Evolutionary conservation across 2,329 filamentous ascomycete species (phyloP).

Genomic region (Stachybotrys chlorohalonatus): DNA sequence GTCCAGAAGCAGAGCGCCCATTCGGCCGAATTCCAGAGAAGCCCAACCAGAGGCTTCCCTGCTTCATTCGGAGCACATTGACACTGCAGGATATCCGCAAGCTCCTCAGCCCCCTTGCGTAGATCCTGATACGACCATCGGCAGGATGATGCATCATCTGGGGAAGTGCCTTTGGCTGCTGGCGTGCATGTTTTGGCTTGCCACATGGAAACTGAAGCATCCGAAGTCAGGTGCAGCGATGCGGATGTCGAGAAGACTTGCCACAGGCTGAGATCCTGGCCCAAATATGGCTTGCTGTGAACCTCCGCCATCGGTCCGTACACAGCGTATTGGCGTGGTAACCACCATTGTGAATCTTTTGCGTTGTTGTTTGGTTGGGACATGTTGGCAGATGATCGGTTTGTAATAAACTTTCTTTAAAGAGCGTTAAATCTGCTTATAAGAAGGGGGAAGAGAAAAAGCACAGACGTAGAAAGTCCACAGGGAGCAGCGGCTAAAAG

Average conservation of each 20-base stretch:
- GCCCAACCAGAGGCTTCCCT: constrained; percentile 19
- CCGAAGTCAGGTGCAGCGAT: not conserved
- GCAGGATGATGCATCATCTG: constrained; percentile 2
- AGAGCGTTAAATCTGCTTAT: too few relatives aligned
- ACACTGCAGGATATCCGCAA: constrained; percentile 10
- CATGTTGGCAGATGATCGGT: too few relatives aligned
- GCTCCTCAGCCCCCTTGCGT: constrained; percentile 10
- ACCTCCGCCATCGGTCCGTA: too few relatives aligned
- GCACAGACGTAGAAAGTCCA: too few relatives aligned
- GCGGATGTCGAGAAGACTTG: not conserved
- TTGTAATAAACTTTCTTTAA: too few relatives aligned
- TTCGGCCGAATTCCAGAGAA: constrained; percentile 28
- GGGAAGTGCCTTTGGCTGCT: not conserved
- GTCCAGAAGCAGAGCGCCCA: constrained; percentile 29
- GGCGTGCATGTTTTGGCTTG: not conserved
- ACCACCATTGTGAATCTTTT: too few relatives aligned
- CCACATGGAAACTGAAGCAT: not conserved
- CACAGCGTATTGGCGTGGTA: too few relatives aligned
- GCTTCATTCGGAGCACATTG: constrained; percentile 13
- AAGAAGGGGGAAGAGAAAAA: too few relatives aligned
- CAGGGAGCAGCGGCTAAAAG: too few relatives aligned
- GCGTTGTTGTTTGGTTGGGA: too few relatives aligned
- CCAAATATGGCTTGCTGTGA: too few relatives aligned
- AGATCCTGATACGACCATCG: constrained; percentile 22
- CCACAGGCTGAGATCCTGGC: not conserved